Conservation (phyloP, 148 eudicot genomes). For the Dysphania ambrosioides region DNA sequence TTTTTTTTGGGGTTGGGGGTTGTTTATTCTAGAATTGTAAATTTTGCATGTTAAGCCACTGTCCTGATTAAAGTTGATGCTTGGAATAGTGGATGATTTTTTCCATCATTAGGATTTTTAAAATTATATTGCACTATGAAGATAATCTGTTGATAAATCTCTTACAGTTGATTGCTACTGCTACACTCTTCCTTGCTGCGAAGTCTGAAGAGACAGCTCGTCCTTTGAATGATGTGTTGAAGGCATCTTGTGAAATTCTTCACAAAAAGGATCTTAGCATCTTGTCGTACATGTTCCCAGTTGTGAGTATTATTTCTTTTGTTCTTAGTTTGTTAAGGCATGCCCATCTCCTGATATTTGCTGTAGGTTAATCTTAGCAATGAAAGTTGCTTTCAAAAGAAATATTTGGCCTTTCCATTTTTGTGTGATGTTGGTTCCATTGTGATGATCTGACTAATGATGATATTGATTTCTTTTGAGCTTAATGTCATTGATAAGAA, state of each 20-base stretch:
- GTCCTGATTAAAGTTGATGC: not conserved
- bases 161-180: constrained; percentile 84
- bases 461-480: too few relatives aligned
- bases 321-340: not conserved
- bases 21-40: too few relatives aligned
- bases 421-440: constrained; percentile 1
- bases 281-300: constrained; percentile 65
- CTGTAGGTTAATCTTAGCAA: not conserved
- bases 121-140: not conserved
- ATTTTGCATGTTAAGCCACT: too few relatives aligned
- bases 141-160: not conserved
- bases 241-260: constrained; percentile 70
- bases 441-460: not conserved
- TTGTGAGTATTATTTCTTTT: constrained; percentile 46
- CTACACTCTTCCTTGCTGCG: constrained; percentile 86
- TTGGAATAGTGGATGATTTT: not conserved
- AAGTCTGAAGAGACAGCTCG: constrained; percentile 91
- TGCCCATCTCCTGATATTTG: not conserved
- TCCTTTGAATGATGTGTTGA: constrained; percentile 75
- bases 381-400: not conserved
- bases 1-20: too few relatives aligned
- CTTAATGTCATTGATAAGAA: too few relatives aligned
- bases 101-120: not conserved
- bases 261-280: constrained; percentile 64
- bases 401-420: too few relatives aligned